phyloP scores from a whole-genome alignment of 352 stramenopile genomes.

The Pythium plurisporium region DNA sequence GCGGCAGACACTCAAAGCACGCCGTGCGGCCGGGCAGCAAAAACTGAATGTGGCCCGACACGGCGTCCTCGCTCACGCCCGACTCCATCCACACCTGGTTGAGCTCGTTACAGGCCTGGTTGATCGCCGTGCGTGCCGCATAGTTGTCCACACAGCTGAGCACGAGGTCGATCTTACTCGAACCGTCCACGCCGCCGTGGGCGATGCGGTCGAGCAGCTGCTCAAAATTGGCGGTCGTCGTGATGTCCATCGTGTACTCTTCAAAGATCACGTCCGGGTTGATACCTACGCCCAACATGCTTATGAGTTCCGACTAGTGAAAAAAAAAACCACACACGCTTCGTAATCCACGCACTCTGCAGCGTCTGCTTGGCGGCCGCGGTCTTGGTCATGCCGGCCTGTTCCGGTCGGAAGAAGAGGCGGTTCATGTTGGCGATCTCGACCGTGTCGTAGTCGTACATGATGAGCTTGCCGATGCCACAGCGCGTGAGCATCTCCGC shows the following conservation, averaged over 20 bases:
- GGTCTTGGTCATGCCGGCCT: constrained; percentile 85
- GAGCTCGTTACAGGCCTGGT: constrained; percentile 85
- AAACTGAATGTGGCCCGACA: constrained; percentile 88
- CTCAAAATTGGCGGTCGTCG: constrained; percentile 80
- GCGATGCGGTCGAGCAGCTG: constrained; percentile 73
- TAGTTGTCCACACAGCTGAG: constrained; percentile 91
- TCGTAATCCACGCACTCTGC: constrained; percentile 38
- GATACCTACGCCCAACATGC: constrained; percentile 61
- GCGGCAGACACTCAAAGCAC: constrained; percentile 87
- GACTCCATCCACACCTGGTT: constrained; percentile 89
- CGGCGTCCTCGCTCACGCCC: constrained; percentile 86
- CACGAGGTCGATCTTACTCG: constrained; percentile 69
- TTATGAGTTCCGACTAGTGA: no score
- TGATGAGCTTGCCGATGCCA: constrained; percentile 86
- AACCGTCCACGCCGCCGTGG: constrained; percentile 57
- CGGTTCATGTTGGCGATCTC: constrained; percentile 92
- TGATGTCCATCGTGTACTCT: constrained; percentile 87
- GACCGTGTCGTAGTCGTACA: constrained; percentile 90
- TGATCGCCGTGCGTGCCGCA: constrained; percentile 78
- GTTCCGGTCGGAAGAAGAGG: constrained; percentile 86
- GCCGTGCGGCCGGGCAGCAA: constrained; percentile 79
- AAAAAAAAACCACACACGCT: background rate
- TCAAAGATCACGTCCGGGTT: constrained; percentile 88
- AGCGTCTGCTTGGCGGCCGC: constrained; percentile 84
- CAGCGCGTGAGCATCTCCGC: constrained; percentile 90